Conservation (phyloP, 768 basidiomycete genomes). For the Calvatia gigantea region DNA sequence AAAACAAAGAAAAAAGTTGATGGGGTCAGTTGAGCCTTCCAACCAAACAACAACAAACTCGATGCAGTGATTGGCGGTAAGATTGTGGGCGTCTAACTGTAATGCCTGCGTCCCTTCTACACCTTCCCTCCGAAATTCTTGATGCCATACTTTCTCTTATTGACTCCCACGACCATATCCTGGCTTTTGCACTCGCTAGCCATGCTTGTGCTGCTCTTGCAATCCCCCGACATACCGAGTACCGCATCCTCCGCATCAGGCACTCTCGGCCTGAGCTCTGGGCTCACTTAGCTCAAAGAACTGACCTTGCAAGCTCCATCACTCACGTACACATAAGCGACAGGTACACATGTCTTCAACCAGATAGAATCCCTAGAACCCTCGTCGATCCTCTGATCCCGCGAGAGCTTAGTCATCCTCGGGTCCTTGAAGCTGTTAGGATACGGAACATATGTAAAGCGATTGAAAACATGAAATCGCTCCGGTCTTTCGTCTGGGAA, state of each 20-base stretch:
- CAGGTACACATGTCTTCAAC: slow-evolving; percentile 28
- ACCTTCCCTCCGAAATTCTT: slow-evolving; percentile 44
- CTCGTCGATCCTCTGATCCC: slow-evolving; percentile 27
- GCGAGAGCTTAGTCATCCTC: not conserved
- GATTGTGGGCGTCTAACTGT: not conserved
- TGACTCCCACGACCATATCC: slow-evolving; percentile 35
- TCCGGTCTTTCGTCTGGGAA: slow-evolving; percentile 43
- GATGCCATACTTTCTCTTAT: slow-evolving; percentile 45
- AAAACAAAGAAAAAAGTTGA: too few relatives aligned
- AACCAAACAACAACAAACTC: slow-evolving; percentile 6
- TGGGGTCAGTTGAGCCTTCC: too few relatives aligned
- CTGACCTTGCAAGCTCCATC: slow-evolving; percentile 46
- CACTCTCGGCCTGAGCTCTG: slow-evolving; percentile 38
- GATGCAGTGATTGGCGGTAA: not conserved
- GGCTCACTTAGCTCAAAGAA: slow-evolving; percentile 46
- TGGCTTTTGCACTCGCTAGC: slow-evolving; percentile 44
- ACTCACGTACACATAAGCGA: slow-evolving; percentile 44
- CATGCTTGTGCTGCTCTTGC: slow-evolving; percentile 31
- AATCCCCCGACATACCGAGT: slow-evolving; percentile 47
- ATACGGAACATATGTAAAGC: slow-evolving; percentile 37
- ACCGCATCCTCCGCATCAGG: slow-evolving; percentile 45
- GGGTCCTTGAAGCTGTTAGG: slow-evolving; percentile 29
- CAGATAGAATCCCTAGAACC: slow-evolving; percentile 39
- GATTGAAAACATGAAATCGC: slow-evolving; percentile 36
- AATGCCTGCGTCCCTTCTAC: slow-evolving; percentile 24